A percentile compares a stretch with the other conserved stretches of the same genome.
These are phyloP conservation scores for Trifolium subterraneum DNA, from an alignment of 306 rosid genomes.

Conservation along the genomic window DNA sequence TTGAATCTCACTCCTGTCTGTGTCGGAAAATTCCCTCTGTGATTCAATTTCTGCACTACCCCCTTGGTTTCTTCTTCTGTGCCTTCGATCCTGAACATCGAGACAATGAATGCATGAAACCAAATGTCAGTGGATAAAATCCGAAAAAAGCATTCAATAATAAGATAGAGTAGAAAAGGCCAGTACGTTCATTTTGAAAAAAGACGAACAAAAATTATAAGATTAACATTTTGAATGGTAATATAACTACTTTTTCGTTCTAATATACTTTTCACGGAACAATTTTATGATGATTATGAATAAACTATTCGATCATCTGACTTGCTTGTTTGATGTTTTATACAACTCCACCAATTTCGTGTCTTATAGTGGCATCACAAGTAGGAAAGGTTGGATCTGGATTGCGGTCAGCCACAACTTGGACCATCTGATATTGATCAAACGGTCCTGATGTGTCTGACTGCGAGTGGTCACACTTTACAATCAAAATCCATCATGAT, in stretches of 20 bases:
- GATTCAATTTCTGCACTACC: conserved; percentile 77
- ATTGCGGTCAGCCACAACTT: background rate
- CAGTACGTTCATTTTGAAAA: background rate
- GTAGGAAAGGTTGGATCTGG: background rate
- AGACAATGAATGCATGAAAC: background rate
- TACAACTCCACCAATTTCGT: background rate
- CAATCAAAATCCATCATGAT: background rate
- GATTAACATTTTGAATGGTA: conserved; percentile 2
- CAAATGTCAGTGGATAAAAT: conserved; percentile 5
- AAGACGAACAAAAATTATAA: background rate
- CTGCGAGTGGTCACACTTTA: background rate
- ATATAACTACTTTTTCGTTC: conserved; percentile 32
- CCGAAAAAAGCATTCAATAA: conserved; percentile 3
- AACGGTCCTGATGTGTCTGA: background rate
- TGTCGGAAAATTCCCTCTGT: conserved; percentile 74
- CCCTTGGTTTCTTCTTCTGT: conserved; percentile 71
- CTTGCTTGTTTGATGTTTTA: background rate
- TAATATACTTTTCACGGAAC: background rate
- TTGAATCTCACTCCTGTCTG: conserved; percentile 74
- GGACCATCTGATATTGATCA: background rate
- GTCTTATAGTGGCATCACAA: background rate
- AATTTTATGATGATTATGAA: background rate
- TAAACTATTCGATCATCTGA: conserved; percentile 6
- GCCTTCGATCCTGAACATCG: conserved; percentile 79
- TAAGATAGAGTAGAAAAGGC: background rate